Evolutionary conservation across 2,329 filamentous ascomycete genomes (phyloP).

Genomic region (Apiospora marii): DNA sequence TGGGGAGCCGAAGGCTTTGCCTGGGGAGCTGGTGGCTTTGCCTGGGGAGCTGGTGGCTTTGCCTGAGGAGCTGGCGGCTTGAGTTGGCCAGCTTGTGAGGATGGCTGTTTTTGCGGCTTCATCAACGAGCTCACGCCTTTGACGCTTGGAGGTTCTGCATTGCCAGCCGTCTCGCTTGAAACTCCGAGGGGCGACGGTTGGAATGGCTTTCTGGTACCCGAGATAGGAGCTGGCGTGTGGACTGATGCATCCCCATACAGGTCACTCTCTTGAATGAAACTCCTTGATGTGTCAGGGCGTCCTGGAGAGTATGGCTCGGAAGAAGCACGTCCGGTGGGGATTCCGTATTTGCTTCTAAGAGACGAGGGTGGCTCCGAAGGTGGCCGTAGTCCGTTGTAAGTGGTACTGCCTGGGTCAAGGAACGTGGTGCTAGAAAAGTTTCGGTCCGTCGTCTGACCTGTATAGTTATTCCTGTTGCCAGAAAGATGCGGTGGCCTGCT

Average conservation of each 20-base stretch:
- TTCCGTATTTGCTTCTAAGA: slow-evolving; percentile 36
- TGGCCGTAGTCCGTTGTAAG: slow-evolving; percentile 29
- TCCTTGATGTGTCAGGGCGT: slow-evolving; percentile 39
- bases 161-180: background rate
- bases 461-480: background rate
- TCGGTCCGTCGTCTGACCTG: background rate
- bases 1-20: too few species aligned
- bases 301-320: slow-evolving; percentile 31
- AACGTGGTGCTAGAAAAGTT: background rate
- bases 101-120: background rate
- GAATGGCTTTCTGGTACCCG: background rate
- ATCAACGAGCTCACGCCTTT: background rate
- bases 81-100: background rate
- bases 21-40: too few species aligned
- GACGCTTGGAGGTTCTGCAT: background rate
- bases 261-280: slow-evolving; percentile 46
- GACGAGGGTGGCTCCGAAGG: slow-evolving; percentile 33
- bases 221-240: slow-evolving; percentile 32
- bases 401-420: background rate
- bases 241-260: slow-evolving; percentile 46
- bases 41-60: too few species aligned
- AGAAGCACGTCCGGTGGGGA: slow-evolving; percentile 36
- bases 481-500: slow-evolving; percentile 12
- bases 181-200: background rate
- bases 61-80: background rate